Evolutionary conservation across 371 early-diverging fungal species (phyloP).

Genomic region (Funneliformis caledonium): DNA sequence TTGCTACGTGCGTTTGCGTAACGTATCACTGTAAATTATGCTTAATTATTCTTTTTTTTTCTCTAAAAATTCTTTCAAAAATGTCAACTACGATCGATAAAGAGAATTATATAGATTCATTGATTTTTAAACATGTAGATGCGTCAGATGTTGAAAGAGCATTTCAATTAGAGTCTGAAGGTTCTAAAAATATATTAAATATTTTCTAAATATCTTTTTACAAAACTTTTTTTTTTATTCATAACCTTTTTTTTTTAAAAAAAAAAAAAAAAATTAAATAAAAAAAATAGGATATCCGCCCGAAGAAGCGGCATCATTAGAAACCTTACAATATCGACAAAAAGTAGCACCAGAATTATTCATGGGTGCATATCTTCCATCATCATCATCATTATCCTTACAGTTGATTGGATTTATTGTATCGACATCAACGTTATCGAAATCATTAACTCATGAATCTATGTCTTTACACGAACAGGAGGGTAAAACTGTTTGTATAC

Average conservation of each 20-base stretch:
- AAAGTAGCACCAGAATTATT: constrained; percentile 63
- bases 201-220: not conserved
- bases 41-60: too few species aligned
- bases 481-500: constrained; percentile 69
- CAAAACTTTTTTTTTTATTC: not conserved
- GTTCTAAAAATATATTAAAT: constrained; percentile 3
- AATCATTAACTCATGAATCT: constrained; percentile 65
- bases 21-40: not conserved
- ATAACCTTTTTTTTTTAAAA: not conserved
- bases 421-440: constrained; percentile 53
- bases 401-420: constrained; percentile 66
- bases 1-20: too few species aligned
- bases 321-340: constrained; percentile 60
- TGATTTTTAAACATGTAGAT: not conserved
- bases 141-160: constrained; percentile 35
- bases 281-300: constrained; percentile 54
- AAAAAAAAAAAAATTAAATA: not conserved
- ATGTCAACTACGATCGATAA: not conserved
- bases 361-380: constrained; percentile 53
- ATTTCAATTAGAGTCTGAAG: constrained; percentile 39
- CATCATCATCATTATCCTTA: not conserved
- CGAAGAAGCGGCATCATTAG: constrained; percentile 68
- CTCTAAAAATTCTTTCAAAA: not conserved
- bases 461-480: constrained; percentile 66
- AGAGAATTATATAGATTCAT: not conserved